Percentiles rank a stretch among this genome's conserved stretches.
Conservation (phyloP, 257 asterid genomes). For the Salvia hispanica region DNA sequence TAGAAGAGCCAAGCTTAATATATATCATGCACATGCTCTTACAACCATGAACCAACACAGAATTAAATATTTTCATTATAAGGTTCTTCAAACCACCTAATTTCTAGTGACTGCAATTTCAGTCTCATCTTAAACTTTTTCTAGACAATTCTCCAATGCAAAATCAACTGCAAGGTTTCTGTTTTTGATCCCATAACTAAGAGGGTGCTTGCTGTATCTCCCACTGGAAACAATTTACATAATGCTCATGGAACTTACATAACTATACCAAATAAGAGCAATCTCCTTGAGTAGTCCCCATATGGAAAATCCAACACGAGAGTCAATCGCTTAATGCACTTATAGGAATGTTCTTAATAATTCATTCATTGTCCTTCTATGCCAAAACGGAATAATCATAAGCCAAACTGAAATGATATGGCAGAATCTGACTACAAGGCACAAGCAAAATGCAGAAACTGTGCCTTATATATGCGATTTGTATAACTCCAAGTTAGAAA, state of each 20-base stretch:
- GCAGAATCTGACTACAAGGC: neutral
- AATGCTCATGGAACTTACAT: neutral
- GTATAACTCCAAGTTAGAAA: neutral
- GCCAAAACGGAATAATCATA: neutral
- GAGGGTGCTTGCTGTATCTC: neutral
- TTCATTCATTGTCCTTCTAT: constrained; percentile 1
- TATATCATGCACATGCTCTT: neutral
- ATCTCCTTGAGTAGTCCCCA: neutral
- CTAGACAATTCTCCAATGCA: neutral
- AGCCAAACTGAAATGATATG: neutral
- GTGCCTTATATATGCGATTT: neutral
- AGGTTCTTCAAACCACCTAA: neutral
- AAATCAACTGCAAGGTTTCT: constrained; percentile 14
- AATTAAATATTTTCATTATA: neutral
- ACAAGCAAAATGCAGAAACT: constrained; percentile 5
- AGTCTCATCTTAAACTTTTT: neutral
- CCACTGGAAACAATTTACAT: neutral
- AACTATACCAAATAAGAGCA: neutral
- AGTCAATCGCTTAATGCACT: neutral
- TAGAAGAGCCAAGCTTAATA: neutral
- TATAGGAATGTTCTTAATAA: neutral
- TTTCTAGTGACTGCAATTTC: neutral
- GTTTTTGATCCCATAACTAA: constrained; percentile 2
- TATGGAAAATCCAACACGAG: neutral
- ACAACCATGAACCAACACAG: neutral